Evolutionary conservation across 192 early-diverging fungal genomes (phyloP).

Genomic region (Backusella circina): DNA sequence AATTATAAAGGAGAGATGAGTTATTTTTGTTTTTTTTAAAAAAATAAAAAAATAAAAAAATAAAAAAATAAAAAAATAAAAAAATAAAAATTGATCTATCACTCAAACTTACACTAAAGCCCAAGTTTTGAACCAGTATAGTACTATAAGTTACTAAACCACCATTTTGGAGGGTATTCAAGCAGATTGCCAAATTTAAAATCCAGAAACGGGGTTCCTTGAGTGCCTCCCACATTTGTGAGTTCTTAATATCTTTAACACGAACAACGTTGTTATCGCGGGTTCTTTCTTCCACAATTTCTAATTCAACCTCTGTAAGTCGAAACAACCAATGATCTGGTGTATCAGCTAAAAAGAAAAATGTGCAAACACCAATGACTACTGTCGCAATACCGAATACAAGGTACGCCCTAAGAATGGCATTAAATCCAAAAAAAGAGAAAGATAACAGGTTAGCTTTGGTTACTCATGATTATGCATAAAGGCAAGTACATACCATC

Average conservation of each 20-base stretch:
- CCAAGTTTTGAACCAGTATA: constrained; percentile 5
- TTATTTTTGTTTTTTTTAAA: not conserved
- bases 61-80: too few species aligned
- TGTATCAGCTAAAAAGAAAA: constrained; percentile 19
- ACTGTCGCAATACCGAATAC: constrained; percentile 19
- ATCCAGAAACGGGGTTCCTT: constrained; percentile 16
- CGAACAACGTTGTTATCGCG: constrained; percentile 13
- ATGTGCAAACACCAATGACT: constrained; percentile 11
- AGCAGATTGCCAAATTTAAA: not conserved
- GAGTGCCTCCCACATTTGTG: constrained; percentile 23
- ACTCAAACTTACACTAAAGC: constrained; percentile 17
- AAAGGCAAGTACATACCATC: constrained; percentile 14
- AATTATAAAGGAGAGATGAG: not conserved
- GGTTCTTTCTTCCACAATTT: constrained; percentile 19
- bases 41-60: too few species aligned
- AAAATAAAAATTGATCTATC: too few species aligned
- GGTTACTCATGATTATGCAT: not conserved
- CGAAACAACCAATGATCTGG: not conserved
- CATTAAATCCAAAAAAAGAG: constrained; percentile 3
- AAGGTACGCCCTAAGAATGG: constrained; percentile 14
- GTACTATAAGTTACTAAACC: constrained; percentile 17
- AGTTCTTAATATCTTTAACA: not conserved
- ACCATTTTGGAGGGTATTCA: constrained; percentile 15
- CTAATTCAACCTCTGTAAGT: constrained; percentile 15
- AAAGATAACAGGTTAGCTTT: not conserved